Base-by-base conservation (phyloP, 805 yeast species). In the Cyberlindnera maritima region DNA sequence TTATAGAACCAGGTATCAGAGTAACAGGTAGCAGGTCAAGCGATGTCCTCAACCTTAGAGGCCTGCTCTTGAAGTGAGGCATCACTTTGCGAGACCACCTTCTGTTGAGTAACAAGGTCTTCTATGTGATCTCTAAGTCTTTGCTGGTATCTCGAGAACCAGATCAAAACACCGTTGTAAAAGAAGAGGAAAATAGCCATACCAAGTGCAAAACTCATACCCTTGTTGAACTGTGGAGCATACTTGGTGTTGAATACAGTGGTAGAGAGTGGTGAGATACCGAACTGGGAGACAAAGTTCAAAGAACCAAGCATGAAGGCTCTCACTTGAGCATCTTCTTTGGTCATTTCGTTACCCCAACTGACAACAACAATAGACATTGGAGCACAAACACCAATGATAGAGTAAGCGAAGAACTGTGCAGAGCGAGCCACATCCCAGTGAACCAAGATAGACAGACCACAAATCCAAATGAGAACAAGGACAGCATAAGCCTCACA, bases 331-430 rank as follows among this genome's bases (percentile, higher is more conserved):
- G 46, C 51, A 37, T 57, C 62, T 18, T 58, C 62, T 33, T 52
- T 53, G 3, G 58, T 49, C 44, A 56, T 29, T 37, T 58, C 60
- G 38, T 58, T 58, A 34, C 58, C 52, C 60, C 62, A 58, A 19
- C 52, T 48, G 32, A 53, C 59, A 21, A 57, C 48, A 19, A 52
- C 35, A 11, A 56, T 54, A 2, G 55, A 51, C 11, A 48, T 40
- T 2, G 59, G 57, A 13, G 45, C 48, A 34, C 41, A 48, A 10
- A 53, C 48, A 39, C 59, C 60, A 3, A 40, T 37, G 14, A 55
- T 34, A 14, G 47, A 25, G 36, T 50, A 57, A 0, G 56, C 59
- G 36, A 39, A 46, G 29, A 57, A 43, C 32, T 51, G 41, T 13
- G 54, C 49, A 20, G 41, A 48, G 26, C 52, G 39, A 1, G 57